Conservation (phyloP, 1,139 yeast species). For the Suhomyces taliae region DNA sequence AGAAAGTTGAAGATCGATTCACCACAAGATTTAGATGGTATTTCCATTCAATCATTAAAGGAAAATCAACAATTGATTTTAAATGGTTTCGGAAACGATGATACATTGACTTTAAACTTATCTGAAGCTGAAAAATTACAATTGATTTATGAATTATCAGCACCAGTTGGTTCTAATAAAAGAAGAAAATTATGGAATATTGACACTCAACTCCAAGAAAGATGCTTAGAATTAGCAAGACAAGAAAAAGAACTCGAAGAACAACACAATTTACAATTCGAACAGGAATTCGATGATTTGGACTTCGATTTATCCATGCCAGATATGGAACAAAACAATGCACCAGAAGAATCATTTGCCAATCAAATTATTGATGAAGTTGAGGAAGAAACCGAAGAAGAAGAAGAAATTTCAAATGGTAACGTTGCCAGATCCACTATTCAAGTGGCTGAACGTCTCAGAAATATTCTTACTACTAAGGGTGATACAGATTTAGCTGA, state of each 20-base stretch:
- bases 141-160: slow-evolving; percentile 36
- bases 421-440: slow-evolving; percentile 47
- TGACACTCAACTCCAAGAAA: slow-evolving; percentile 27
- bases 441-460: slow-evolving; percentile 55
- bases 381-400: slow-evolving; percentile 11
- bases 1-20: slow-evolving; percentile 41
- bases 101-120: slow-evolving; percentile 26
- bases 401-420: slow-evolving; percentile 15
- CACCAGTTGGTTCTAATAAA: slow-evolving; percentile 25
- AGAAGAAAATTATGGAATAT: slow-evolving; percentile 23
- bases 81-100: slow-evolving; percentile 16
- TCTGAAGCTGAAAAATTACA: slow-evolving; percentile 36
- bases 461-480: slow-evolving; percentile 30
- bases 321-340: slow-evolving; percentile 27
- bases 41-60: slow-evolving; percentile 35
- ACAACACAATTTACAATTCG: slow-evolving; percentile 20
- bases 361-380: slow-evolving; percentile 6
- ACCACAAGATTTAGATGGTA: slow-evolving; percentile 34
- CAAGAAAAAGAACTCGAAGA: slow-evolving; percentile 25
- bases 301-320: slow-evolving; percentile 46
- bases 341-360: slow-evolving; percentile 6
- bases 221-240: slow-evolving; percentile 31
- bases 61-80: slow-evolving; percentile 30
- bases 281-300: slow-evolving; percentile 24
- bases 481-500: slow-evolving; percentile 36